Conservation (phyloP, 352 stramenopile genomes). For the Pythium aphanidermatum region DNA sequence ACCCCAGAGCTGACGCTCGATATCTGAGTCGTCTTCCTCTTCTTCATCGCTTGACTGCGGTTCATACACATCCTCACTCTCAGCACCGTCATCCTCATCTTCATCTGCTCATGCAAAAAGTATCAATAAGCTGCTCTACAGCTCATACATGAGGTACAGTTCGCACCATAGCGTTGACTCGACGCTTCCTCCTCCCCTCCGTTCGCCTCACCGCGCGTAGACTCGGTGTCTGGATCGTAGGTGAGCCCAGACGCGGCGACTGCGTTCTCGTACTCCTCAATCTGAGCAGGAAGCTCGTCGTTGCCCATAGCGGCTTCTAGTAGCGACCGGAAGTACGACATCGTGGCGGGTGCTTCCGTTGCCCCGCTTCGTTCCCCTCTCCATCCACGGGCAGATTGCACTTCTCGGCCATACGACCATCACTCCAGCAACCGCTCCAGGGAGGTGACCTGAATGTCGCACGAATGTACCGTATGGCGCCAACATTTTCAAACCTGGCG, state of each 20-base stretch:
- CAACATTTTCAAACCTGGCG: conserved; percentile 8
- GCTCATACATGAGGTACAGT: too few species aligned
- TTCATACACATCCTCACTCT: conserved; percentile 53
- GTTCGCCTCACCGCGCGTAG: conserved; percentile 8
- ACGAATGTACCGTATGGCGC: conserved; percentile 20
- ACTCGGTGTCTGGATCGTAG: conserved; percentile 22
- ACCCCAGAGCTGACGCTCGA: conserved; percentile 75
- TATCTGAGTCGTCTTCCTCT: conserved; percentile 79
- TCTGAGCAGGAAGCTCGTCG: conserved; percentile 37
- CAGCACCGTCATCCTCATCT: conserved; percentile 24
- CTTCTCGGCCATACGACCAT: conserved; percentile 7
- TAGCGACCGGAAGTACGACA: conserved; percentile 82
- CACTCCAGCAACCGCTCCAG: conserved; percentile 10
- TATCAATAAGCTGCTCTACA: not conserved
- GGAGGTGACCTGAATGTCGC: conserved; percentile 10
- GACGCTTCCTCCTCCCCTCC: conserved; percentile 8
- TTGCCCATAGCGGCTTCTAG: conserved; percentile 76
- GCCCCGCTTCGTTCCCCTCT: not conserved
- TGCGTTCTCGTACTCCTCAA: conserved; percentile 40
- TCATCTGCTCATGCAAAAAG: not conserved
- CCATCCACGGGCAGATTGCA: conserved; percentile 1
- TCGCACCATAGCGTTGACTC: too few species aligned
- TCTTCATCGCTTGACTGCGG: conserved; percentile 61
- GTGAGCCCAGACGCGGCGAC: conserved; percentile 19
- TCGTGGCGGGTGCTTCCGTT: conserved; percentile 8